phyloP scores from a whole-genome alignment of 768 basidiomycete genomes.

The Calocera viscosa region DNA sequence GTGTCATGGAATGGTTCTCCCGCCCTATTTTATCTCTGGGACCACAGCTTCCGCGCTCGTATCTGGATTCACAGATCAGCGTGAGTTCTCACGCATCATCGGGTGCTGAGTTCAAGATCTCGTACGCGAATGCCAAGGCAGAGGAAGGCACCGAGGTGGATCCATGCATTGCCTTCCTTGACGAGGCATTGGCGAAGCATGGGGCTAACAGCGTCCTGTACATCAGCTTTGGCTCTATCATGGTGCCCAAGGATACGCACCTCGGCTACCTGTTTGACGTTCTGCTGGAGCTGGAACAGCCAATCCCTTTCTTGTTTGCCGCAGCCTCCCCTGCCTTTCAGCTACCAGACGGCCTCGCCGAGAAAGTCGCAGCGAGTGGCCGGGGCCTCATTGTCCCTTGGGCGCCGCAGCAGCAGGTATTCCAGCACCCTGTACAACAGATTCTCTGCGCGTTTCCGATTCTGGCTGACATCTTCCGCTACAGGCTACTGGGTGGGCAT shows the following conservation, averaged over 20 bases:
- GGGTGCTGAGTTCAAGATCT: background rate
- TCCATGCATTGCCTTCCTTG: background rate
- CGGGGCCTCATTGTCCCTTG: slow-evolving; percentile 19
- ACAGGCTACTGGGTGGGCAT: background rate
- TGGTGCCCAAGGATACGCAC: background rate
- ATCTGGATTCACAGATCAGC: background rate
- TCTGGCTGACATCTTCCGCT: background rate
- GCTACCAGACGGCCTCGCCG: slow-evolving; percentile 17
- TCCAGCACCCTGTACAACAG: slow-evolving; percentile 19
- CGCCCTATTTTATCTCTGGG: background rate
- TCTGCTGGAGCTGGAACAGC: background rate
- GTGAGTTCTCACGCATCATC: background rate
- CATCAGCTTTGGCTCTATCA: background rate
- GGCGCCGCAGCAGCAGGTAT: slow-evolving; percentile 22
- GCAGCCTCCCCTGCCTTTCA: slow-evolving; percentile 13
- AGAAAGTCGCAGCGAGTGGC: slow-evolving; percentile 17
- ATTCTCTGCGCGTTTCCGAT: background rate
- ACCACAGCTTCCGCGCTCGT: background rate
- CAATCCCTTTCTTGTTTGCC: background rate
- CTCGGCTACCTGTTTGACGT: background rate
- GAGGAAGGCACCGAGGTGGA: background rate
- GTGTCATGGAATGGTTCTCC: background rate
- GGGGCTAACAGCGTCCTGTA: background rate
- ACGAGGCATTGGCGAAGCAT: background rate
- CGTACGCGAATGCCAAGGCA: background rate